Evolutionary conservation across 371 early-diverging fungal genomes (phyloP), one percentile per base, ranked within the genome.

Genomic region (Dichotomocladium elegans): DNA sequence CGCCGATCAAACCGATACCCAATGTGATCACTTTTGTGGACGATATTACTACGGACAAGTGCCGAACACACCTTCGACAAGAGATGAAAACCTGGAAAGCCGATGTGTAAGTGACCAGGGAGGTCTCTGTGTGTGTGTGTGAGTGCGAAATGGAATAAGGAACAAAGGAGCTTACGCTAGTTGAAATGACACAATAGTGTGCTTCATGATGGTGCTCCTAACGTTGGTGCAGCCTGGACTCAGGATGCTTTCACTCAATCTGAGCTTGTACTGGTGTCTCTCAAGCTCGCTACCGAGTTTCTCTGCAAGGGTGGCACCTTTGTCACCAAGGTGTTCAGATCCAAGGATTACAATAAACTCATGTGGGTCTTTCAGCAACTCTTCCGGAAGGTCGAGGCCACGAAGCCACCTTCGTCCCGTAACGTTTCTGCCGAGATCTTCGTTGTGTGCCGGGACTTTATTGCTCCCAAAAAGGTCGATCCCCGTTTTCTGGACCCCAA

Each of bases 401-500:
- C 99, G 12, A 99, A 99, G 75, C 99, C 99, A 12, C 88, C 98
- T n/a, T 95, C 97, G 37, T 98, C 98, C 47, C 89, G 99, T 82
- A 95, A 91, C 56, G 99, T 99, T 22, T 99, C 99, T 57, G 99
- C 99, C n/a, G 99, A 99, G 85, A 99, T 99, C 60, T 99, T 98
- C 78, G 97, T 99, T 40, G 95, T 99, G 5, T 99, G 99, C 77
- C 80, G 88, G 29, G 95, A 91, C 56, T 99, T 86, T 77, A 68
- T 90, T 67, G 95, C 95, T 3, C 97, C 98, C 34, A 95, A 96
- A 64, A 89, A 91, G 68, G 90, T 99, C 58, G 99, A 99, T 77
- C 91, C 95, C 47, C 83, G 87, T 49, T 84, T 99, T 58, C 81
- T 99, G 58, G 97, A 99, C 66, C 88, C 98, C 33, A 90, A 91